phyloP scores from a whole-genome alignment of 208 protist species.

The Leishmania mexicana region DNA sequence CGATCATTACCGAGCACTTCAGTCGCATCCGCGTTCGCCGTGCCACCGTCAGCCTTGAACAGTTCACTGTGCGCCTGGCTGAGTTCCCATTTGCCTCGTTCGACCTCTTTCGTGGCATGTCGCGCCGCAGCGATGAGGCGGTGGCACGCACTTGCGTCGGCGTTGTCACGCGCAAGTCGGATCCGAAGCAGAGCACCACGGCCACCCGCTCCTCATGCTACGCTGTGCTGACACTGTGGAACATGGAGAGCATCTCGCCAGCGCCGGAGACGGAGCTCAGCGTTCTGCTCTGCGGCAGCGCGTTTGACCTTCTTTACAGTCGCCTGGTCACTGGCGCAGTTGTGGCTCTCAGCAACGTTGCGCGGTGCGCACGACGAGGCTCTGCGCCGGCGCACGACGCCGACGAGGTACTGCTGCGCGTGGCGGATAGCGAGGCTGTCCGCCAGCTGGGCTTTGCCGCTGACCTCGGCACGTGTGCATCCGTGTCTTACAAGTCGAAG shows the following conservation, averaged over 20 bases:
- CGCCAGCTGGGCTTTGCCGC: conserved; percentile 68
- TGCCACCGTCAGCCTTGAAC: conserved; percentile 58
- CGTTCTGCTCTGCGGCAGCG: conserved; percentile 61
- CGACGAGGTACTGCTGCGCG: conserved; percentile 32
- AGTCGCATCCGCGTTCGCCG: conserved; percentile 63
- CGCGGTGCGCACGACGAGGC: conserved; percentile 23
- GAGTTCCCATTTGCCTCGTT: conserved; percentile 65
- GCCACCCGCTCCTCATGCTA: conserved; percentile 32
- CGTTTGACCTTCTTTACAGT: conserved; percentile 67
- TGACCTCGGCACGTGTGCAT: conserved; percentile 63
- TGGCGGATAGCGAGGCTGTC: conserved; percentile 39
- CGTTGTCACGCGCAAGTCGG: conserved; percentile 61
- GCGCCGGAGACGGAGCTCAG: conserved; percentile 43
- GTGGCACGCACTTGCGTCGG: conserved; percentile 56
- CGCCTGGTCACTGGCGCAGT: conserved; percentile 51
- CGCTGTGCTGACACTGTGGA: conserved; percentile 69
- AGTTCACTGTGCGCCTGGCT: conserved; percentile 56
- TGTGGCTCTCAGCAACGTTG: conserved; percentile 53
- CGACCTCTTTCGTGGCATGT: conserved; percentile 18
- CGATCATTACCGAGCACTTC: conserved; percentile 23
- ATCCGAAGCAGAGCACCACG: conserved; percentile 55
- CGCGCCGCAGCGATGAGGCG: conserved; percentile 6
- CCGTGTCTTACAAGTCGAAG: conserved; percentile 37
- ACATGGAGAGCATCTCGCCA: conserved; percentile 56
- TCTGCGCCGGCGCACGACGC: neutral